Base-by-base conservation (phyloP, 768 basidiomycete genomes). In the Dendrothele bispora region DNA sequence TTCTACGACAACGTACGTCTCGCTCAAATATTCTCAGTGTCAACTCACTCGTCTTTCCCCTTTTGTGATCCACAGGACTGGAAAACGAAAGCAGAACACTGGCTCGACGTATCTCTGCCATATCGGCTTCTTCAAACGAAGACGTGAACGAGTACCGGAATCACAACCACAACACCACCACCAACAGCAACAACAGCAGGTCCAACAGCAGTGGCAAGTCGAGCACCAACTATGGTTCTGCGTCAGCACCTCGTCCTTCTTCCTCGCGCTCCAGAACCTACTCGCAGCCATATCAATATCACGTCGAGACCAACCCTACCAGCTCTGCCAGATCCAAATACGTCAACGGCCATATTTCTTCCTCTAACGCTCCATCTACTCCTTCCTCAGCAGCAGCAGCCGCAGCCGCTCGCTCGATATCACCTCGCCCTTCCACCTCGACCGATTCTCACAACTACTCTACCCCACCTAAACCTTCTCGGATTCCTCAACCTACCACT, bases 11-110 rank as follows among this genome's bases (percentile, higher is more conserved):
- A 74, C 78, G 88, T 91, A 71, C 59, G 79, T 72, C 38, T 48
- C 15, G 24, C 49, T 14, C 25, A 15, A 4, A 21, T 44, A 39
- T 41, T 22, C 14, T 43, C 28, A 15, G 35, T 45, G 48, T 45
- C 47, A 26, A 43, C 24, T 25, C 48, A 49, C 46, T 50, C 46
- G 20, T 50, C 48, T 57, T 47, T 44, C 28, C 30, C 28, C 50
- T 30, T 32, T 32, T 50, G 44, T 50, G 50, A n/a, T n/a, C n/a
- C n/a, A 12, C 58, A 93, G 91, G 91, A 47, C 79, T 93, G 17
- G 83, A 92, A 67, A 77, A 71, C 51, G 91, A 93, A 70, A 90
- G 88, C 58, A 77, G 83, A 29, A 80, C 81, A n/a, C 74, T 93
- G 44, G 72, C 88, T 26, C 83, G 80, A 53, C 83, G 89, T 51